Evolutionary conservation across 192 early-diverging fungal species (phyloP), one percentile per base, ranked within the genome.

Genomic region (Linnemannia schmuckeri): DNA sequence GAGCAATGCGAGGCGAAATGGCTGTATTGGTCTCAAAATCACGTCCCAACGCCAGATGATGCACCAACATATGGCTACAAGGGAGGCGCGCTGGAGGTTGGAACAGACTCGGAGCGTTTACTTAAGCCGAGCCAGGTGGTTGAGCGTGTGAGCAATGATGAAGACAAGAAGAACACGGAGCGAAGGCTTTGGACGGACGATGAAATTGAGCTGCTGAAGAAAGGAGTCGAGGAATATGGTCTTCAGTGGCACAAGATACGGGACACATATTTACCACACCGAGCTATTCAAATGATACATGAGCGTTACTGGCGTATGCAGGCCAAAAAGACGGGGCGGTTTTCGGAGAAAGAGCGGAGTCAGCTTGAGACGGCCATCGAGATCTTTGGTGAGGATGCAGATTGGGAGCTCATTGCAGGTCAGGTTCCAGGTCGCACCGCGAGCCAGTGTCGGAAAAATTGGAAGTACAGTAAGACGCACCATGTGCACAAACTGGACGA

Each of bases 351-450:
- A 52, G 85, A 87, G 24, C 70, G 79, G 3, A 78, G 72, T 71
- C 72, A 78, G 27, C 70, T 87, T 2, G 85, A 81, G 72, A 63
- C 66, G 2, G 85, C 80, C 12, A 81, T 87, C 33, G 75, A 81
- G 76, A 87, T 72, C 4, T 77, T 68, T 52, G 85, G 85, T 4
- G 85, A 87, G 41, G 66, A 78, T 37, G 84, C 80, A 15, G 63
- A 76, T 22, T 87, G 85, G 85, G 71, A 22, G 1, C 40, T 75
- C 41, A 81, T 87, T 61, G 79, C 85, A 30, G 75, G 76, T 30
- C 85, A 81, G 9, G 76, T 87, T 27, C 85, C 85, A 5, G 85
- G 85, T 3, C 75, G 85, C 8, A 87, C 74, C 9, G 79, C 85
- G 37, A 68, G 37, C 10, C 85, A 87, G 54, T 87, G 85, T 41